Base-by-base conservation (phyloP, 1,284 basidiomycete genomes). In the Ganoderma lingzhi region DNA sequence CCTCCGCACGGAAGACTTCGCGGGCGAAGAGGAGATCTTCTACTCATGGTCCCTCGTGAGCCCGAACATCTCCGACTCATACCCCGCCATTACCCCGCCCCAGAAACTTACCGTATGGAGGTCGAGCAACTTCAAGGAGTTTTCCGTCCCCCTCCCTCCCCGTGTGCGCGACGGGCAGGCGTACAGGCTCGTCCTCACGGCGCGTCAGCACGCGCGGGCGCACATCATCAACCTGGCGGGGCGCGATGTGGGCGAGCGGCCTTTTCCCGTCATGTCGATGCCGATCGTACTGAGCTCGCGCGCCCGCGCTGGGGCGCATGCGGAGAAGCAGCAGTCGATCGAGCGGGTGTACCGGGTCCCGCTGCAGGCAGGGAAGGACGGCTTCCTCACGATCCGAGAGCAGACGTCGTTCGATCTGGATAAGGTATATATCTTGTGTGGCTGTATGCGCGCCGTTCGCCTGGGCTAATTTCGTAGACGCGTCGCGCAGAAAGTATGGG, bases 381-480 rank as follows among this genome's bases (percentile, higher is more conserved):
- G 74, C 37, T 70, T 78, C 69, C 76, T 95, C 70, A 83, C 78
- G 39, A 83, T 96, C 44, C 84, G 83, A 10, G 95, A 97, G 77
- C 92, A 94, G 76, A 95, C 93, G 0, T 93, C 92, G 2, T 96
- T 94, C 78, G 95, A 96, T 77, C 84, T 97, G 6, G 95, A 96
- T 83, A 96, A 96, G 88, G 95, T 94, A 72, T 66, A 74, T 39
- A 42, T 41, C 19, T 39, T 19, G 12, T 23, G 1, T 28, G 4
- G 39, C 39, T 28, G 12, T 37, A 39, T 63, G 28, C 62, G 28
- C n/a, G 4, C 55, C 37, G 15, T 5, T 14, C 12, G 41, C 15
- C 9, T 9, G 28, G 64, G 62, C 55, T 62, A 65, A 58, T 73
- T 56, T 56, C 70, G 60, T 65, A 78, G 76, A 60, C 37, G 58